Evolutionary conservation across 164 flowering plant species (phyloP).

Genomic region (Akebia trifoliata): DNA sequence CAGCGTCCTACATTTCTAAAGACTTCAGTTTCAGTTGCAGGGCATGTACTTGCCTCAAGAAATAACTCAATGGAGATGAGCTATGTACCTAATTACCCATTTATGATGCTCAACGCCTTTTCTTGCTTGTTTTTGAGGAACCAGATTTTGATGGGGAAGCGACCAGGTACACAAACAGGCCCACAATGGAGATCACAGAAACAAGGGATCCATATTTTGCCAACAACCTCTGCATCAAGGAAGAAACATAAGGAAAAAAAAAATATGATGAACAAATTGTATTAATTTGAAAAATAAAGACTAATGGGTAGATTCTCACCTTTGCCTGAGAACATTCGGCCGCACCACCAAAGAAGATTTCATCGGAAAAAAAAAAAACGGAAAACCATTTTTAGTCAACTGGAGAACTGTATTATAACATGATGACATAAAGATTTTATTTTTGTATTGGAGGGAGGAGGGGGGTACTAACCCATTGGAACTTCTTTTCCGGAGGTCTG

Average conservation of each 20-base stretch:
- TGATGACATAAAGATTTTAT: neutral
- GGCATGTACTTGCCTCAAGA: neutral
- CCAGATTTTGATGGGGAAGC: conserved; percentile 70
- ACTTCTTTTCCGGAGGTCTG: conserved; percentile 68
- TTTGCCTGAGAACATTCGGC: conserved; percentile 51
- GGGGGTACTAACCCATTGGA: conserved; percentile 58
- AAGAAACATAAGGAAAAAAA: neutral
- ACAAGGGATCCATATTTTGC: conserved; percentile 76
- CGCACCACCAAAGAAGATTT: conserved; percentile 13
- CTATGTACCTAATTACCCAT: neutral
- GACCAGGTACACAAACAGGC: conserved; percentile 57
- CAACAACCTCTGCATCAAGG: conserved; percentile 61
- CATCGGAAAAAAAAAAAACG: conserved; percentile 1
- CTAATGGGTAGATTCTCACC: conserved; percentile 40
- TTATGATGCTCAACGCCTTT: conserved; percentile 46
- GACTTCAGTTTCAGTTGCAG: no score
- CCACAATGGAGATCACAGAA: conserved; percentile 66
- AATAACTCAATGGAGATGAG: neutral
- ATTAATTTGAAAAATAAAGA: neutral
- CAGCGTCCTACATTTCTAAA: no score
- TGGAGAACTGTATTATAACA: neutral
- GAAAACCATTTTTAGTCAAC: conserved; percentile 3
- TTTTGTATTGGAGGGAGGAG: neutral
- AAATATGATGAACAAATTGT: neutral
- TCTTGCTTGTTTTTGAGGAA: conserved; percentile 70